Conservation (phyloP, 768 basidiomycete species). For the Leccinum olivaceopallidum region DNA sequence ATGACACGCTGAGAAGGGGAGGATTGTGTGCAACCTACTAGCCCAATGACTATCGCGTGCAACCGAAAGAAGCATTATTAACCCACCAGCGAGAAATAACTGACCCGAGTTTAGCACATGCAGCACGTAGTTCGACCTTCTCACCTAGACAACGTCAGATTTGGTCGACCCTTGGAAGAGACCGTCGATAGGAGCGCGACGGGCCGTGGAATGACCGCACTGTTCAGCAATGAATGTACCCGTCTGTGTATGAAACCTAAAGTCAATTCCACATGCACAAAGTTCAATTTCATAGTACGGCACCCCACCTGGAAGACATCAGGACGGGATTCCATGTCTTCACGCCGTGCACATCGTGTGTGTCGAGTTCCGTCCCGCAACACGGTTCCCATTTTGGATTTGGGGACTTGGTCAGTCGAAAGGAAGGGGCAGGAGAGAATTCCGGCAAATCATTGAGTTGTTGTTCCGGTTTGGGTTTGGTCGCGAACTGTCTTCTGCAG, state of each 20-base stretch:
- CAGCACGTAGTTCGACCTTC: conserved; percentile 17
- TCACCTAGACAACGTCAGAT: conserved; percentile 70
- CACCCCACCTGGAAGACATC: conserved; percentile 31
- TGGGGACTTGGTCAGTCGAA: conserved; percentile 38
- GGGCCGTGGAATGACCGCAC: conserved; percentile 63
- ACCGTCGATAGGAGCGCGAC: conserved; percentile 61
- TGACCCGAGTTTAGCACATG: conserved; percentile 18
- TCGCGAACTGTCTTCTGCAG: conserved; percentile 8
- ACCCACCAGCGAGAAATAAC: conserved; percentile 64
- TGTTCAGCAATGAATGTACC: conserved; percentile 54
- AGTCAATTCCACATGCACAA: conserved; percentile 27
- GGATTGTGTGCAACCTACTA: conserved; percentile 58
- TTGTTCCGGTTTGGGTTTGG: not conserved
- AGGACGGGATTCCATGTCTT: conserved; percentile 43
- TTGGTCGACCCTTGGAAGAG: conserved; percentile 49
- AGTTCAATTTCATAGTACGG: conserved; percentile 14
- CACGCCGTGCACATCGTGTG: conserved; percentile 35
- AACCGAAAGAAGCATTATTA: conserved; percentile 14
- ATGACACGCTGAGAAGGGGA: conserved; percentile 63
- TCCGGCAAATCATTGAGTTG: conserved; percentile 12
- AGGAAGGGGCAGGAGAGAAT: conserved; percentile 29
- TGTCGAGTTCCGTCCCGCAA: conserved; percentile 16
- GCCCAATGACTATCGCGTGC: conserved; percentile 3
- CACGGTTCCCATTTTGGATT: conserved; percentile 46
- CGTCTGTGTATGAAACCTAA: conserved; percentile 23